phyloP scores from a whole-genome alignment of 2,329 filamentous ascomycete genomes.

The Pseudocercospora eumusae region DNA sequence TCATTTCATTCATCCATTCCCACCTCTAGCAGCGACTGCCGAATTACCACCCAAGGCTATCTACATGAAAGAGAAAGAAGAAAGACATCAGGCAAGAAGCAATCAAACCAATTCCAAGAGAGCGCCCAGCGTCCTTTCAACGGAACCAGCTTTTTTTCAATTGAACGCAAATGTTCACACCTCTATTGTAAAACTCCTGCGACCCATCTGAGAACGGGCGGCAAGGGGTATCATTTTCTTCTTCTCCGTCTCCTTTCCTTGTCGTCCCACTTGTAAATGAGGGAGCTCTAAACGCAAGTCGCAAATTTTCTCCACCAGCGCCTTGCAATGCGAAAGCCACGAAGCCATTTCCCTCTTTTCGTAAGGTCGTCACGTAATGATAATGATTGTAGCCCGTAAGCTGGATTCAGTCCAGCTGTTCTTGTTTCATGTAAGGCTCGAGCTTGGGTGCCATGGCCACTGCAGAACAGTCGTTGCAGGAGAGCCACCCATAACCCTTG shows the following conservation, averaged over 20 bases:
- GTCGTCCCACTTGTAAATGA: conserved; percentile 3
- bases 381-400: not conserved
- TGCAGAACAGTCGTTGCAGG: not conserved
- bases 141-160: not conserved
- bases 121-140: not conserved
- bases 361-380: conserved; percentile 10
- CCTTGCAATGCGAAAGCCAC: conserved; percentile 7
- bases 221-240: conserved; percentile 2
- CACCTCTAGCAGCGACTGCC: not conserved
- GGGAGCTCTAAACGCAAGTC: not conserved
- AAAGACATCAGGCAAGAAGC: not conserved
- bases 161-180: not conserved
- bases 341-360: not conserved
- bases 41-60: not conserved
- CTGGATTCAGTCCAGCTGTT: not conserved
- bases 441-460: not conserved
- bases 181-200: not conserved
- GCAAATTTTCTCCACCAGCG: conserved; percentile 8
- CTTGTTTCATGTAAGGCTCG: not conserved
- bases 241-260: not conserved
- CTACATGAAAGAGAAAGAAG: not conserved
- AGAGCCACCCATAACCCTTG: not conserved
- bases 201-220: conserved; percentile 6
- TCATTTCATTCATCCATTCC: not conserved
- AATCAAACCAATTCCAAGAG: not conserved